phyloP scores from a whole-genome alignment of 108 stramenopile species.

The Pseudonitzschia multistriata region DNA sequence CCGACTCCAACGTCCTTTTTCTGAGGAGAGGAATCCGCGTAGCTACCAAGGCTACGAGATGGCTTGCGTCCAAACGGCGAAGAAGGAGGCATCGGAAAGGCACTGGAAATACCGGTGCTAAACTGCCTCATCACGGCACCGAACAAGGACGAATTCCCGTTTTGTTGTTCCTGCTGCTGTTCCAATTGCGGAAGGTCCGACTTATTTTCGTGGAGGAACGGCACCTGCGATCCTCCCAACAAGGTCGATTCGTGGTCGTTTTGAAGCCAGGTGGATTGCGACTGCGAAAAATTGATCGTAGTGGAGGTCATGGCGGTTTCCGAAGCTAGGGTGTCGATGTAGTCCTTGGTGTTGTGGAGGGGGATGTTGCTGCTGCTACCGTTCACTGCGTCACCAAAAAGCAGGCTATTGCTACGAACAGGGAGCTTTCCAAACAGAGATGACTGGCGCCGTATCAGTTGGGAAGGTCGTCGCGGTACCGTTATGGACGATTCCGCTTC shows the following conservation, averaged over 20 bases:
- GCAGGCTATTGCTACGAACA: constrained; percentile 7
- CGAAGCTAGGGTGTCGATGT: background rate
- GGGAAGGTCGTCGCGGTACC: background rate
- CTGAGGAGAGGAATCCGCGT: background rate
- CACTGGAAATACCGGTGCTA: constrained; percentile 4
- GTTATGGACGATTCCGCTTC: background rate
- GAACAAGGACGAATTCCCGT: constrained; percentile 23
- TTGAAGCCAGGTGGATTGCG: constrained; percentile 14
- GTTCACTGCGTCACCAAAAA: background rate
- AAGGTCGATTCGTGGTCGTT: constrained; percentile 14
- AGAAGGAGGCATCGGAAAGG: constrained; percentile 2
- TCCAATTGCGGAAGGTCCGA: background rate
- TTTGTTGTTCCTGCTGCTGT: background rate
- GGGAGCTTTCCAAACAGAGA: constrained; percentile 1
- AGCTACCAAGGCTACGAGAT: background rate
- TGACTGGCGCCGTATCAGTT: constrained; percentile 3
- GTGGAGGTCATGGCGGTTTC: background rate
- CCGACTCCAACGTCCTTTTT: background rate
- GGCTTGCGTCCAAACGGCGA: background rate
- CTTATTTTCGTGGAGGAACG: background rate
- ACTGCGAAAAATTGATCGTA: background rate
- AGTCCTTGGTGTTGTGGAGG: background rate
- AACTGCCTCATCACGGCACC: constrained; percentile 34
- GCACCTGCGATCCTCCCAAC: background rate
- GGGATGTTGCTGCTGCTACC: background rate